A percentile compares a stretch with the other conserved stretches of the same genome.
phyloP scores from a whole-genome alignment of 2,329 filamentous ascomycete genomes.

The Purpureocillium lavendulum region DNA sequence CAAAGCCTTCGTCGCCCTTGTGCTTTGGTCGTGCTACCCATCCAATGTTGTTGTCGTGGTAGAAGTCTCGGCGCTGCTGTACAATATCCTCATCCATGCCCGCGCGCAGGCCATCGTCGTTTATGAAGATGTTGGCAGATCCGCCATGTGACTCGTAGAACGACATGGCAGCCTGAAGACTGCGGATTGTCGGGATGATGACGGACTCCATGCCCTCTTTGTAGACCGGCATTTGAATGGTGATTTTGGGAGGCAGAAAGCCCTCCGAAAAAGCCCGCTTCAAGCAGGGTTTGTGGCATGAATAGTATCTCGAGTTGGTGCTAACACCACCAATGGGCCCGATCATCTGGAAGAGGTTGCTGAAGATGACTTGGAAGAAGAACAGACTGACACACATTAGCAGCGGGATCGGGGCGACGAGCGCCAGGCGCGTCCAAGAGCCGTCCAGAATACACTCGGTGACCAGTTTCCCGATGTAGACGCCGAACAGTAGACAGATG shows the following conservation, averaged over 20 bases:
- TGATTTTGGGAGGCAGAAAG: conserved; percentile 25
- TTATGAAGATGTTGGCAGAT: conserved; percentile 46
- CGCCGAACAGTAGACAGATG: conserved; percentile 28
- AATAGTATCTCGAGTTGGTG: conserved; percentile 36
- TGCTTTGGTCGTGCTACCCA: conserved; percentile 37
- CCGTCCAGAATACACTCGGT: conserved; percentile 28
- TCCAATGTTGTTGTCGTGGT: conserved; percentile 39
- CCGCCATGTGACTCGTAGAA: conserved; percentile 39
- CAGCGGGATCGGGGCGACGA: conserved; percentile 25
- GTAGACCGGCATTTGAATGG: conserved; percentile 29
- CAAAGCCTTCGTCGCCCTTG: conserved; percentile 37
- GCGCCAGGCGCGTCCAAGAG: conserved; percentile 26
- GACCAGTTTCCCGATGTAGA: conserved; percentile 26
- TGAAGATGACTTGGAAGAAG: conserved; percentile 35
- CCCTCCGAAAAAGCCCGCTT: conserved; percentile 21
- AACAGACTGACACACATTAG: conserved; percentile 25
- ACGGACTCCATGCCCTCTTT: conserved; percentile 30
- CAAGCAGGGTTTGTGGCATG: conserved; percentile 25
- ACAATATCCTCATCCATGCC: conserved; percentile 32
- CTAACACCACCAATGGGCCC: conserved; percentile 36
- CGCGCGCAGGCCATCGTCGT: conserved; percentile 54
- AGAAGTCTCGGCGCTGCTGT: conserved; percentile 35
- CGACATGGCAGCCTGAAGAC: conserved; percentile 39
- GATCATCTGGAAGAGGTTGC: conserved; percentile 34
- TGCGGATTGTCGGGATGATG: conserved; percentile 40